Percentiles rank a stretch among this genome's conserved stretches.
phyloP scores from a whole-genome alignment of 108 stramenopile species.

The Nannochloropsis salina region DNA sequence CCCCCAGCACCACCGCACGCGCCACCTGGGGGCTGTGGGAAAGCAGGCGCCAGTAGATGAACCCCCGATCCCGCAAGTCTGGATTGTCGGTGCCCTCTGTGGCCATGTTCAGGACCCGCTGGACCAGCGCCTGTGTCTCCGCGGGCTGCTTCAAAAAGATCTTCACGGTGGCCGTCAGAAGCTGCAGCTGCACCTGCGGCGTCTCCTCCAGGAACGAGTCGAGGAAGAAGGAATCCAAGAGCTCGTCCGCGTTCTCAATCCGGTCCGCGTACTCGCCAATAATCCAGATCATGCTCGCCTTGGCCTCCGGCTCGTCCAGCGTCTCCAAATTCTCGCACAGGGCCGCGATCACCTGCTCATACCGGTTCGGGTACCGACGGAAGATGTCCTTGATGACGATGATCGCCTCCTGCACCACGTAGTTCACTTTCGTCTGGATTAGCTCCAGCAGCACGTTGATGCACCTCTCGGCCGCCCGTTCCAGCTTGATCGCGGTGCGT shows the following conservation, averaged over 20 bases:
- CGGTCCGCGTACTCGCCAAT: conserved; percentile 99
- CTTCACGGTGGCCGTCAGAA: conserved; percentile 98
- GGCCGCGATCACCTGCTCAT: conserved; percentile 94
- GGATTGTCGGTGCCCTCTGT: conserved; percentile 98
- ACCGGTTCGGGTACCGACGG: conserved; percentile 98
- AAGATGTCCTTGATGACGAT: conserved; percentile 99
- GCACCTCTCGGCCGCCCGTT: conserved; percentile 94
- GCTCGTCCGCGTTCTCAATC: conserved; percentile 98
- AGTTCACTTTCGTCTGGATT: conserved; percentile 96
- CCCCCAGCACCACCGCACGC: conserved; percentile 81
- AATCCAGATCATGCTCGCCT: conserved; percentile 98
- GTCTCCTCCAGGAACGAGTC: conserved; percentile 4
- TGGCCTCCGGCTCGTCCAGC: conserved; percentile 96
- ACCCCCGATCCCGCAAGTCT: conserved; percentile 95
- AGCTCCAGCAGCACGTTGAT: conserved; percentile 95
- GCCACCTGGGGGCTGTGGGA: conserved; percentile 95
- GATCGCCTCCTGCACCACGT: conserved; percentile 96
- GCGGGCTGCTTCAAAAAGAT: conserved; percentile 96
- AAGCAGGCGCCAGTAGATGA: conserved; percentile 97
- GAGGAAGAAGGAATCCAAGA: conserved; percentile 83
- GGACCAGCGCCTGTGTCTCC: conserved; percentile 87
- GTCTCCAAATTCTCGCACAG: conserved; percentile 97
- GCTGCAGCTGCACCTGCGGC: conserved; percentile 68
- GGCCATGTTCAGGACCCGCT: conserved; percentile 88
- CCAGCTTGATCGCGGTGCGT: conserved; percentile 94